Evolutionary conservation across 257 asterid species (phyloP), one percentile per base, ranked within the genome.

Genomic region (Scutellaria galericulata): DNA sequence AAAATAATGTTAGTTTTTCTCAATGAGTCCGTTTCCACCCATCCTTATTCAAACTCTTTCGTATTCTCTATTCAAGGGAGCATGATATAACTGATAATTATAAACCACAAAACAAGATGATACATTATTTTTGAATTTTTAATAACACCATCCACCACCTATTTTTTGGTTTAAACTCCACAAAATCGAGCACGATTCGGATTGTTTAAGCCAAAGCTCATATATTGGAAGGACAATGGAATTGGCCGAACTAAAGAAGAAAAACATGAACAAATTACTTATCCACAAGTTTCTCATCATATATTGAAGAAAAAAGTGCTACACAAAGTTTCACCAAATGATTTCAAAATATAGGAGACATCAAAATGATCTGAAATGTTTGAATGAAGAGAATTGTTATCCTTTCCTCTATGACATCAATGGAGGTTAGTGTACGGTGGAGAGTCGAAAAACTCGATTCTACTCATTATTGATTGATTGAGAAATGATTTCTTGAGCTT

Each of bases 401-500:
- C 46, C 41, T 62, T 62, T 62, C 71, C 22, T 59, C 56, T 40
- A 51, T 20, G 56, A 55, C 71, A 62, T 68, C n/a, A 53, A 5
- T 5, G 31, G 1, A 12, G 45, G 73, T 75, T 69, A 68, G 68
- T 66, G 44, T 59, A 72, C 77, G 76, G 46, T 57, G 13, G 68
- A 48, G 80, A 84, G n/a, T 75, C 71, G 22, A 68, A 74, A 52
- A 54, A 75, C 24, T 44, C 81, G 6, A 61, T 65, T 62, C 74
- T 81, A 81, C 76, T 59, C 80, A 7, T 22, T 75, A 66, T 68
- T 65, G 47, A 63, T 52, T 3, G 89, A 67, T 53, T 82, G 74
- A 44, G 78, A 62, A 57, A 86, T 75, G 9, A 91, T 82, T 71
- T 84, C 89, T 84, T 88, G 96, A 75, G 96, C 98, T 84, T 90